These are phyloP conservation scores for Intubia oerlemansii DNA, from an alignment of 2,329 filamentous ascomycete species.

Conservation along the genomic window DNA sequence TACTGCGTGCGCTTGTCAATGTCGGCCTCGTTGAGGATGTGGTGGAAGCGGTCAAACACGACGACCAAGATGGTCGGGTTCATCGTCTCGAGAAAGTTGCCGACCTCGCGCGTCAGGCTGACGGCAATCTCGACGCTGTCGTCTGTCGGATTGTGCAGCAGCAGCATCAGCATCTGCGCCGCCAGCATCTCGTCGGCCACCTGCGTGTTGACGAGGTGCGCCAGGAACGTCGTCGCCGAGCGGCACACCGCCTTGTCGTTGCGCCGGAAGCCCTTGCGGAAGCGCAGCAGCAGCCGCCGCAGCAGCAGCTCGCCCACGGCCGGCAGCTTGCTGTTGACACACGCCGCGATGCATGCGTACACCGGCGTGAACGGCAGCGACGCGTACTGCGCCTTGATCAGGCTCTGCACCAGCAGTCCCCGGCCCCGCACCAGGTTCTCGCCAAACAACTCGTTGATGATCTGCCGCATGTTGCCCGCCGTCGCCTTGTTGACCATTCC, in stretches of 20 bases:
- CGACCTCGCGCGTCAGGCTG: conserved; percentile 77
- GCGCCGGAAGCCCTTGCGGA: conserved; percentile 84
- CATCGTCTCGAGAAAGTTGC: conserved; percentile 90
- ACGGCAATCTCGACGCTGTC: conserved; percentile 97
- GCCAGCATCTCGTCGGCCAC: conserved; percentile 86
- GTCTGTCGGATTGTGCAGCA: conserved; percentile 88
- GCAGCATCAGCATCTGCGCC: conserved; percentile 76
- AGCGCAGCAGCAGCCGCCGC: conserved; percentile 70
- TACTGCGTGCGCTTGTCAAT: conserved; percentile 98
- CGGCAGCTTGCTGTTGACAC: conserved; percentile 93
- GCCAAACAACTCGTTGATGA: conserved; percentile 84
- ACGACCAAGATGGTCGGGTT: conserved; percentile 67
- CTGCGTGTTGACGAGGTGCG: conserved; percentile 89
- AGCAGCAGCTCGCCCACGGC: conserved; percentile 83
- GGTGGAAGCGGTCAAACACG: conserved; percentile 90
- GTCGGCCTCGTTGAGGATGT: conserved; percentile 85
- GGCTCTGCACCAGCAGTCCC: conserved; percentile 81
- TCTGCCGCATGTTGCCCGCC: conserved; percentile 91
- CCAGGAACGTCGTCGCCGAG: conserved; percentile 82
- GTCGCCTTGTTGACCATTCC: conserved; percentile 99
- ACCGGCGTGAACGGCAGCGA: conserved; percentile 92
- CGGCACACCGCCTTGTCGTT: conserved; percentile 95
- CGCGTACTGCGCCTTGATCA: conserved; percentile 96
- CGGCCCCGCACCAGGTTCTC: conserved; percentile 86
- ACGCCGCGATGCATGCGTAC: conserved; percentile 85